These are phyloP conservation scores for Acer yangbiense DNA, from an alignment of 345 rosid species.

Conservation along the genomic window DNA sequence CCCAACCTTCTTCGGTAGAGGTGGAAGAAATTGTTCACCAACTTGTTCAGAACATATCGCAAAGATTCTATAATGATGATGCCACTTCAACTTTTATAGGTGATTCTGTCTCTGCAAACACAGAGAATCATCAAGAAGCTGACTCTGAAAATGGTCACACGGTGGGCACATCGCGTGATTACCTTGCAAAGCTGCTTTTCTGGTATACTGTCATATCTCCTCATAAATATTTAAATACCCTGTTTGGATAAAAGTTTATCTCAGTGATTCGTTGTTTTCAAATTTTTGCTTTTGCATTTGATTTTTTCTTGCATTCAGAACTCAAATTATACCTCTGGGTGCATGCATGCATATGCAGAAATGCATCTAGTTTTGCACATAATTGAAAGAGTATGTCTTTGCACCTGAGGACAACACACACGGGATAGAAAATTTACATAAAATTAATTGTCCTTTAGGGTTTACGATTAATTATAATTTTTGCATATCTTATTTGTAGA, in stretches of 20 bases:
- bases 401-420: not conserved
- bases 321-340: not conserved
- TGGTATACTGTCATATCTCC: slow-evolving; percentile 48
- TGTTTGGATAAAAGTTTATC: not conserved
- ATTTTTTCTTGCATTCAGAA: too few relatives aligned
- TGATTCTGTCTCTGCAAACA: slow-evolving; percentile 31
- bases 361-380: not conserved
- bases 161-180: slow-evolving; percentile 78
- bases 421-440: not conserved
- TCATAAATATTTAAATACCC: not conserved
- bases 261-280: not conserved
- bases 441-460: not conserved
- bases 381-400: not conserved
- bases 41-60: slow-evolving; percentile 69
- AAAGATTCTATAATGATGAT: slow-evolving; percentile 51
- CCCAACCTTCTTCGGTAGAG: slow-evolving; percentile 80
- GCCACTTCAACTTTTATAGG: slow-evolving; percentile 33
- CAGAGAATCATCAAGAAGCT: slow-evolving; percentile 32
- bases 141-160: slow-evolving; percentile 42
- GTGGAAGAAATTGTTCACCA: slow-evolving; percentile 85
- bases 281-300: not conserved
- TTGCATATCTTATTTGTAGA: not conserved
- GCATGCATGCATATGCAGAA: not conserved
- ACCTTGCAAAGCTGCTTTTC: slow-evolving; percentile 92
- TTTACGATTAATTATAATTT: not conserved